phyloP scores from a whole-genome alignment of 2,329 filamentous ascomycete genomes.

The Aspergillus proliferans region DNA sequence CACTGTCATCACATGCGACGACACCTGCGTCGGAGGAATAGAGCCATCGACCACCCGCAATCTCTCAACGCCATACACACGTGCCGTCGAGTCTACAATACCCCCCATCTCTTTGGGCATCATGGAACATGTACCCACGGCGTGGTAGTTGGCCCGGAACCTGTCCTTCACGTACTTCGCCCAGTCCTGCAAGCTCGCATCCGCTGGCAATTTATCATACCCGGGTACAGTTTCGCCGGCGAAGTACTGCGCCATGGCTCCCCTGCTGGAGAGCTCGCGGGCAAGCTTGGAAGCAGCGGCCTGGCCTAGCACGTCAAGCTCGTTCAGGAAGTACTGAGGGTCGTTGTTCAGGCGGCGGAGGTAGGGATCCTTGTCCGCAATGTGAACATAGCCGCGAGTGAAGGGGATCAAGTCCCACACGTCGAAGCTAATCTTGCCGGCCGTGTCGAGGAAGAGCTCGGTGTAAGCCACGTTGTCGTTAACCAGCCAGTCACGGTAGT shows the following conservation, averaged over 20 bases:
- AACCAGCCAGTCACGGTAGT: constrained; percentile 22
- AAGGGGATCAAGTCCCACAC: constrained; percentile 26
- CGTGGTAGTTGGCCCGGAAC: constrained; percentile 27
- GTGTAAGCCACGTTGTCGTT: constrained; percentile 20
- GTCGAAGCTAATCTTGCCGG: constrained; percentile 18
- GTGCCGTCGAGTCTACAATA: constrained; percentile 24
- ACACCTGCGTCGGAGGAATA: constrained; percentile 28
- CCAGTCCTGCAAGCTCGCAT: constrained; percentile 20
- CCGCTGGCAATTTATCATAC: constrained; percentile 3
- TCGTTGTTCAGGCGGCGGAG: constrained; percentile 16
- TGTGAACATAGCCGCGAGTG: constrained; percentile 20
- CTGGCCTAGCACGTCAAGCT: constrained; percentile 22
- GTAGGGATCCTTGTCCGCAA: constrained; percentile 20
- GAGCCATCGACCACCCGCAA: constrained; percentile 34
- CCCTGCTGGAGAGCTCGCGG: constrained; percentile 14
- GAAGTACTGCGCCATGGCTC: constrained; percentile 14
- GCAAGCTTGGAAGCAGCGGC: constrained; percentile 22
- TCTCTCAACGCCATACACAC: constrained; percentile 25
- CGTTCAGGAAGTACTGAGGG: constrained; percentile 22
- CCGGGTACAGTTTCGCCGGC: constrained; percentile 14
- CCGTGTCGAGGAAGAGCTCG: constrained; percentile 24
- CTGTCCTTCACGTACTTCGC: constrained; percentile 15
- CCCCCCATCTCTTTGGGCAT: constrained; percentile 24
- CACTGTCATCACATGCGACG: constrained; percentile 24
- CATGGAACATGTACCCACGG: constrained; percentile 29